phyloP scores from a whole-genome alignment of 352 stramenopile species.

The Phytopythium litorale region DNA sequence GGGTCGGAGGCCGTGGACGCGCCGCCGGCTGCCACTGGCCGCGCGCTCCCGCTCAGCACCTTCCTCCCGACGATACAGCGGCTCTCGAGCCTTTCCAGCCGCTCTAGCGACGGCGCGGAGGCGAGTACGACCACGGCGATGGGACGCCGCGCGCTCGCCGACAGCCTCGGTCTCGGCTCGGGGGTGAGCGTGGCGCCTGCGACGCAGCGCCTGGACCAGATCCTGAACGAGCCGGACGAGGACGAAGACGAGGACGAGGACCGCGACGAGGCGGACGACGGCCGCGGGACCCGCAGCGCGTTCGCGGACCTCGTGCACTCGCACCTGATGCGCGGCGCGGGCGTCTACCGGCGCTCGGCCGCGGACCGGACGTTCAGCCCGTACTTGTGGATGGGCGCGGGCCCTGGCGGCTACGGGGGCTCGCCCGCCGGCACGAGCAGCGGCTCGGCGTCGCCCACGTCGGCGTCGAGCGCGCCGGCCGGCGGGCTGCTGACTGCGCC shows the following conservation, averaged over 20 bases:
- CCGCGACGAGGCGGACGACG: background rate
- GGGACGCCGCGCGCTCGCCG: background rate
- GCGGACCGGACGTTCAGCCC: background rate
- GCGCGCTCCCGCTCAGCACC: background rate
- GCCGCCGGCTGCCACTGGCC: background rate
- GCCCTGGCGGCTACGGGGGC: background rate
- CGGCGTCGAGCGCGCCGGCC: background rate
- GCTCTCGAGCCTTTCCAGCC: background rate
- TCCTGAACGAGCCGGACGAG: slow-evolving; percentile 24
- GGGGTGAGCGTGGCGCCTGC: background rate
- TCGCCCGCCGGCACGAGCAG: background rate
- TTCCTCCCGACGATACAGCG: background rate
- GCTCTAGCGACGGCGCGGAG: background rate
- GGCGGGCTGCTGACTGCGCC: background rate
- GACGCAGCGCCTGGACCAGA: slow-evolving; percentile 9
- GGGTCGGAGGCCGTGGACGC: background rate
- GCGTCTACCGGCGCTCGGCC: background rate
- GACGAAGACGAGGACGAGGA: slow-evolving; percentile 6
- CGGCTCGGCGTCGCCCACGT: background rate
- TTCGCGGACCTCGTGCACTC: slow-evolving; percentile 9
- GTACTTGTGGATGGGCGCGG: background rate
- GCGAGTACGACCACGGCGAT: background rate
- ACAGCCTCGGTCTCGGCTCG: background rate
- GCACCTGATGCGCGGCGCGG: background rate
- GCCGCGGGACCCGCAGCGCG: slow-evolving; percentile 11